Evolutionary conservation across 2,329 filamentous ascomycete species (phyloP), one percentile per base, ranked within the genome.

Genomic region (Podosphaera aphanis): DNA sequence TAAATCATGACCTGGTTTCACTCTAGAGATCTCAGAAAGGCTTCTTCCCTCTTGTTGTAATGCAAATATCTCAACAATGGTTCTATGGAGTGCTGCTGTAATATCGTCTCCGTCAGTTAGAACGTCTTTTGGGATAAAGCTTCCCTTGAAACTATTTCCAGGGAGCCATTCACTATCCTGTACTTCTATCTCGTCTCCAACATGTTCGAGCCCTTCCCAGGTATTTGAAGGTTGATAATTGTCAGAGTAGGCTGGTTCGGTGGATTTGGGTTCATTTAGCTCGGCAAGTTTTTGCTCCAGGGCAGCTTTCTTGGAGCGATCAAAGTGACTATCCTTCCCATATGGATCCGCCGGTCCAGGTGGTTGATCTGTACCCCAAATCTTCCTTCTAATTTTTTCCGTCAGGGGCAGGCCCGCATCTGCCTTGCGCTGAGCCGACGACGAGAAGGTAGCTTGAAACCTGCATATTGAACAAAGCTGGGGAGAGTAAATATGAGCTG

Each of bases 41-140:
- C 55, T 50, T 50, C 60, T 63, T 40, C 62, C 65, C 45, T 63
- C 60, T 51, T 63, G 56, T 48, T 61, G 61, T 56, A 73, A 57
- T 2, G 69, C 59, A 49, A 67, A 66, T 3, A 73, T 59, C 54
- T 79, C 73, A 4, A 76, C 66, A 10, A 71, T 61, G 3, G 73
- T 67, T 49, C 70, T 66, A 49, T 71, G 69, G 36, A 77, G 63
- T 27, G 67, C 63, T 38, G 55, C 59, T 36, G 61, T 53, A 46
- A 66, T 50, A 23, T 62, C 56, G 5, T 60, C 55, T 8, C 52
- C 51, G 45, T 64, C 56, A 5, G 53, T 56, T 36, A 61, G 49
- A 46, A 59, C 62, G 36, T 61, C 56, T 36, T 53, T 50, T 10
- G 61, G 56, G 47, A 63, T 52, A 52, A 69, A 67, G 10, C 62